Percentiles rank a stretch among this genome's conserved stretches.
Evolutionary conservation across 2,329 filamentous ascomycete genomes (phyloP).

Genomic region (Phialophora chinensis): DNA sequence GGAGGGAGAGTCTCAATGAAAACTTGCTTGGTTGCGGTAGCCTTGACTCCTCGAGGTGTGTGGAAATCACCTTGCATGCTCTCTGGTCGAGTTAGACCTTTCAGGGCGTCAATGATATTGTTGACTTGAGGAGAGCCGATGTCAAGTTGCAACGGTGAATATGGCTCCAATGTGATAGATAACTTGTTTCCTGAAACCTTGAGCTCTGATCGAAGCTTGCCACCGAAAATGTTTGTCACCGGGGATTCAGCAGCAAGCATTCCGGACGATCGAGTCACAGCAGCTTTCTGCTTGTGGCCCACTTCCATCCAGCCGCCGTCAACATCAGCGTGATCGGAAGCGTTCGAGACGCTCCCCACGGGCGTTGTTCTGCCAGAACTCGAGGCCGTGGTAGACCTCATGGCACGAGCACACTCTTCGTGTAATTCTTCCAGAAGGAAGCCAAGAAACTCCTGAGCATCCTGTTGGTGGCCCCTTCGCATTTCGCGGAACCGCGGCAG

Average conservation of each 20-base stretch:
- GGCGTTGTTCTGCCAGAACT: conserved; percentile 55
- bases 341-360: conserved; percentile 51
- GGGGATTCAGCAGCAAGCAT: conserved; percentile 75
- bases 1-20: conserved; percentile 91
- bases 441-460: conserved; percentile 95
- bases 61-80: conserved; percentile 84
- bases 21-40: conserved; percentile 87
- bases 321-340: conserved; percentile 50
- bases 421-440: conserved; percentile 91
- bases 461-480: conserved; percentile 94
- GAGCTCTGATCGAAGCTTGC: conserved; percentile 86
- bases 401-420: conserved; percentile 84
- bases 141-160: conserved; percentile 91
- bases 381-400: conserved; percentile 60
- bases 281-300: conserved; percentile 85
- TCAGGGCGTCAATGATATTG: conserved; percentile 90
- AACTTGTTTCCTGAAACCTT: conserved; percentile 84
- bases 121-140: conserved; percentile 85
- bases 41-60: conserved; percentile 75
- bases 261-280: conserved; percentile 85
- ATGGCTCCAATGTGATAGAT: conserved; percentile 90
- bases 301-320: conserved; percentile 90
- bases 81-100: conserved; percentile 81
- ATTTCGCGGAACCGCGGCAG: conserved; percentile 89
- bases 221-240: conserved; percentile 92